A percentile compares a stretch with the other conserved stretches of the same genome.
These are phyloP conservation scores for Apiotrichum montevideense DNA, from an alignment of 1,284 basidiomycete species.

Conservation along the genomic window DNA sequence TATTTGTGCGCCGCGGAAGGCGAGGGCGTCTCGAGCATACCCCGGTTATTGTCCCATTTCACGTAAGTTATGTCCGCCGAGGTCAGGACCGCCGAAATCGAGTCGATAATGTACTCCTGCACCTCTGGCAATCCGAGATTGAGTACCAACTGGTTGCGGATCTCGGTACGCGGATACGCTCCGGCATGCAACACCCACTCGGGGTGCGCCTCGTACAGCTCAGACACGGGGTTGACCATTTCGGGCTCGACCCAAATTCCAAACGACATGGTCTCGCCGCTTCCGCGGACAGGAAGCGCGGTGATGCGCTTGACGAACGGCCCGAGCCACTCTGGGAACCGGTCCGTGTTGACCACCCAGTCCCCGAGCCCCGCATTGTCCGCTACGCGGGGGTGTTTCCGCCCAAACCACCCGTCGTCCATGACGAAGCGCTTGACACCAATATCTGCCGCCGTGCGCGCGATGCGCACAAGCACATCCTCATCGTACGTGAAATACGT, in stretches of 20 bases:
- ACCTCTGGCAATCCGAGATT: slow-evolving; percentile 23
- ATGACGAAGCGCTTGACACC: slow-evolving; percentile 35
- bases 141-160: slow-evolving; percentile 33
- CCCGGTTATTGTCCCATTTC: slow-evolving; percentile 39
- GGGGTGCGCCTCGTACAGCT: slow-evolving; percentile 31
- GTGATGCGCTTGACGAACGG: slow-evolving; percentile 20
- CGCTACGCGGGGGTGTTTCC: slow-evolving; percentile 23
- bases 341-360: slow-evolving; percentile 27
- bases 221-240: slow-evolving; percentile 33
- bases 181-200: slow-evolving; percentile 31
- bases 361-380: slow-evolving; percentile 31
- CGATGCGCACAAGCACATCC: slow-evolving; percentile 21
- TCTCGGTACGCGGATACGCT: slow-evolving; percentile 18
- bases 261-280: slow-evolving; percentile 17
- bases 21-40: slow-evolving; percentile 31
- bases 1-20: slow-evolving; percentile 25
- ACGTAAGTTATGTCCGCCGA: slow-evolving; percentile 28
- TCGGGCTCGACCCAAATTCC: slow-evolving; percentile 40
- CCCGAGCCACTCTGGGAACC: slow-evolving; percentile 26
- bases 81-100: slow-evolving; percentile 18
- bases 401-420: slow-evolving; percentile 41
- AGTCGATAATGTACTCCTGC: slow-evolving; percentile 31
- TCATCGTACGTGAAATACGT: slow-evolving; percentile 32
- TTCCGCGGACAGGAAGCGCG: neutral
- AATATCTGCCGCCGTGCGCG: slow-evolving; percentile 18